Conservation (phyloP, 1,284 basidiomycete genomes). For the Trichosporon coremiiforme region DNA sequence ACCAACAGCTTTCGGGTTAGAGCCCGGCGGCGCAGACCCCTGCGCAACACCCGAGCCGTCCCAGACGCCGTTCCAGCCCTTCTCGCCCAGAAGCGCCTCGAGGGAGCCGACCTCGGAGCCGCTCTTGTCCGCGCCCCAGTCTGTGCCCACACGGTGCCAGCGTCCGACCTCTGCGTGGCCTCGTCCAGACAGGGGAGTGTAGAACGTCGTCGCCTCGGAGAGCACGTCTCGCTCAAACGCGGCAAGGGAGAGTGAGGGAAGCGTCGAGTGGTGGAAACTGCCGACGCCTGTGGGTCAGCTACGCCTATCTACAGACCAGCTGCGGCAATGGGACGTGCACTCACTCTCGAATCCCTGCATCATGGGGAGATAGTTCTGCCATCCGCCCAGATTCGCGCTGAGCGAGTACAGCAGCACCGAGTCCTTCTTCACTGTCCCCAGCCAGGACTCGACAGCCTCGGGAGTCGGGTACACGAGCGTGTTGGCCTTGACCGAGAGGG, state of each 20-base stretch:
- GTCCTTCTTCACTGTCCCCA: neutral
- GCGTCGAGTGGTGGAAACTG: slow-evolving; percentile 16
- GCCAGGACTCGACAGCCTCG: neutral
- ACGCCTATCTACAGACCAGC: neutral
- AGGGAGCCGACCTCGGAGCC: slow-evolving; percentile 43
- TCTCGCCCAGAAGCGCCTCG: slow-evolving; percentile 30
- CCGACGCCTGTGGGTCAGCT: slow-evolving; percentile 11
- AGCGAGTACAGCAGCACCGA: slow-evolving; percentile 4
- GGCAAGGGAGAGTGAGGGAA: neutral
- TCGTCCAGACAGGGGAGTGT: slow-evolving; percentile 38
- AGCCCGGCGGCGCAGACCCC: neutral
- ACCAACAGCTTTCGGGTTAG: neutral
- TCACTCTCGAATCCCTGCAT: slow-evolving; percentile 18
- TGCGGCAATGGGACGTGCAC: neutral
- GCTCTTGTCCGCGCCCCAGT: slow-evolving; percentile 42
- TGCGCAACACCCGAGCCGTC: slow-evolving; percentile 26
- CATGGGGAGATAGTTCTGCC: slow-evolving; percentile 4
- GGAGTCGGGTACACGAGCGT: slow-evolving; percentile 13
- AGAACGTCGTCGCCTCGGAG: slow-evolving; percentile 25
- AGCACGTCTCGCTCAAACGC: neutral
- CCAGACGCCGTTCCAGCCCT: slow-evolving; percentile 39
- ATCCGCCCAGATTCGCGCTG: slow-evolving; percentile 12
- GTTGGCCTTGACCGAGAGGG: slow-evolving; percentile 7
- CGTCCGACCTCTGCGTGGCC: slow-evolving; percentile 48
- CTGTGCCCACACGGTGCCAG: slow-evolving; percentile 42